phyloP scores from a whole-genome alignment of 805 yeast genomes.

The Candida endomychidarum region DNA sequence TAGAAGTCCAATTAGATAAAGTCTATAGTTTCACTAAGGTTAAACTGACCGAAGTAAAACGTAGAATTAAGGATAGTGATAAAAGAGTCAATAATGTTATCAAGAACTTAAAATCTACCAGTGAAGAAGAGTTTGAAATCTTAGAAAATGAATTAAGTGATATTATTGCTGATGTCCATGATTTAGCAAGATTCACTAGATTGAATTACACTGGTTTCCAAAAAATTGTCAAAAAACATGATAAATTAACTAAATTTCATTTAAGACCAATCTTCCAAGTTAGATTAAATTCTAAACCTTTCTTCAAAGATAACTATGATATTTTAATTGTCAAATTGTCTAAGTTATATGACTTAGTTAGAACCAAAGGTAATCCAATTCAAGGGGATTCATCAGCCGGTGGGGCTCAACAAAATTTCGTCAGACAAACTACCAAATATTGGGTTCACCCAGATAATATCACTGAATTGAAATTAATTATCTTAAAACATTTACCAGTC shows the following conservation, averaged over 20 bases:
- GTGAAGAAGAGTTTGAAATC: slow-evolving; percentile 43
- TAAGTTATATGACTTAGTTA: slow-evolving; percentile 83
- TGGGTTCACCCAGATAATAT: slow-evolving; percentile 99
- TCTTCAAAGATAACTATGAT: slow-evolving; percentile 94
- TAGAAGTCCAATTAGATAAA: slow-evolving; percentile 88
- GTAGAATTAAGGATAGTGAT: slow-evolving; percentile 84
- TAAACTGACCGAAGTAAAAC: slow-evolving; percentile 78
- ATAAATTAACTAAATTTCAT: slow-evolving; percentile 70
- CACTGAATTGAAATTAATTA: slow-evolving; percentile 89
- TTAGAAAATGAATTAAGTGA: slow-evolving; percentile 54
- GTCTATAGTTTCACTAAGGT: slow-evolving; percentile 89
- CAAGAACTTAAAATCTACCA: slow-evolving; percentile 37
- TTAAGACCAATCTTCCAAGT: slow-evolving; percentile 92
- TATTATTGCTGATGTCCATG: slow-evolving; percentile 96
- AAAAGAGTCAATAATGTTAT: slow-evolving; percentile 67
- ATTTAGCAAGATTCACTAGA: slow-evolving; percentile 88
- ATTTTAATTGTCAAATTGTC: slow-evolving; percentile 85
- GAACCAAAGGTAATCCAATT: slow-evolving; percentile 95
- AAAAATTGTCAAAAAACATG: slow-evolving; percentile 95
- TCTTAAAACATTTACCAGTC: slow-evolving; percentile 94
- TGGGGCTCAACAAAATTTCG: slow-evolving; percentile 96
- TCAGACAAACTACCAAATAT: slow-evolving; percentile 96
- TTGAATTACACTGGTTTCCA: slow-evolving; percentile 96
- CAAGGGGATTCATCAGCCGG: slow-evolving; percentile 97
- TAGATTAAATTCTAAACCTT: slow-evolving; percentile 89